Evolutionary conservation across 2,329 filamentous ascomycete species (phyloP).

Genomic region (Alternaria incomplexa): DNA sequence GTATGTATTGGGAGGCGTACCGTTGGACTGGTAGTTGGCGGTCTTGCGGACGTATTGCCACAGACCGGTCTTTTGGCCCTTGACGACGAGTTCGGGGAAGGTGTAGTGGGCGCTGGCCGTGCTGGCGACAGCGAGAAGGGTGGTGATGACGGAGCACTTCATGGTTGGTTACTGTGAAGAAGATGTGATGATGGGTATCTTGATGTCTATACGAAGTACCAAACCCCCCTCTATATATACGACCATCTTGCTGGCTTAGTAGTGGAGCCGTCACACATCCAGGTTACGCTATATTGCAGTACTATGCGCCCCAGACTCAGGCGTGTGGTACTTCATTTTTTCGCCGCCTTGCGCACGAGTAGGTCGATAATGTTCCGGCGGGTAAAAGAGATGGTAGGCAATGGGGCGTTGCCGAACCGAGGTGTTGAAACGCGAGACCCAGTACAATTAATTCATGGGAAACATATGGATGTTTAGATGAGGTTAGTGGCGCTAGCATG

Average conservation of each 20-base stretch:
- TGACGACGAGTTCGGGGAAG: conserved; percentile 38
- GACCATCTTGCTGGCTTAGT: not conserved
- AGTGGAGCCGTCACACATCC: not conserved
- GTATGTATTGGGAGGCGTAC: conserved; percentile 7
- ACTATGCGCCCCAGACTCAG: conserved; percentile 2
- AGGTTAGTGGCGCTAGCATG: not conserved
- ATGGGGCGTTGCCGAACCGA: conserved; percentile 11
- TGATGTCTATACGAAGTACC: not conserved
- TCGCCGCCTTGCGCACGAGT: not conserved
- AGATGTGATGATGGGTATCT: not conserved
- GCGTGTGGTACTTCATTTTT: conserved; percentile 13
- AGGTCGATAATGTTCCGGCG: conserved; percentile 18
- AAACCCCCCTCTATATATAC: conserved; percentile 13
- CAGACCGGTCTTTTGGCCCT: conserved; percentile 22
- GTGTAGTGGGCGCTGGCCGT: conserved; percentile 42
- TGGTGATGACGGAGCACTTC: conserved; percentile 32
- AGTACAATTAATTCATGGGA: conserved; percentile 17
- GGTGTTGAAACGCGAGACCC: conserved; percentile 16
- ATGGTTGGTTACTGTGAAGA: conserved; percentile 17
- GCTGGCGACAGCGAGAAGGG: conserved; percentile 27
- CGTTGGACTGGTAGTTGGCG: conserved; percentile 46
- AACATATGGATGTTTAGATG: conserved; percentile 20
- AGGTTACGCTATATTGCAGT: conserved; percentile 1
- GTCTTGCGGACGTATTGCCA: conserved; percentile 47
- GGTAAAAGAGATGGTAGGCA: conserved; percentile 23